Percentiles rank a stretch among this genome's conserved stretches.
Conservation (phyloP, 169 alveolate species). For the Cryptosporidium ryanae region DNA sequence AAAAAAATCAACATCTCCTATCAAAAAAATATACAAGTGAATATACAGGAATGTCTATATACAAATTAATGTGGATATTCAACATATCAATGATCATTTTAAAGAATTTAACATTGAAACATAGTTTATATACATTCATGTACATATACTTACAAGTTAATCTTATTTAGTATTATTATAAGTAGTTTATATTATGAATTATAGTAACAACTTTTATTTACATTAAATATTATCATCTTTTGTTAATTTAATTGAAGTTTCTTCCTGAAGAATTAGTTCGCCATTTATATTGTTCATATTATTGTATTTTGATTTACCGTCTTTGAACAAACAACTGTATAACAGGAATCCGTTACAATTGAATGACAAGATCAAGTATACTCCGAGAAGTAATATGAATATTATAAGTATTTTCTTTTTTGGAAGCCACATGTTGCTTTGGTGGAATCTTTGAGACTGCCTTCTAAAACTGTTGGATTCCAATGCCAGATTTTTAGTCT, state of each 20-base stretch:
- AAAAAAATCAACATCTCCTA: conserved; percentile 25
- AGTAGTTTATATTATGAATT: too few relatives aligned
- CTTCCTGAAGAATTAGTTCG: too few relatives aligned
- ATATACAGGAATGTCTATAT: neutral
- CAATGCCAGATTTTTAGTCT: conserved; percentile 13
- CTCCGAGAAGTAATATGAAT: neutral
- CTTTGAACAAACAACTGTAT: conserved; percentile 8
- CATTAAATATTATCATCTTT: too few relatives aligned
- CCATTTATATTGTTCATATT: too few relatives aligned
- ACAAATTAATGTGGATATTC: neutral
- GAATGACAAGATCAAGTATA: conserved; percentile 8
- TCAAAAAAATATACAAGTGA: conserved; percentile 24
- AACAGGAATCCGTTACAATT: conserved; percentile 8
- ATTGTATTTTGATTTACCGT: neutral
- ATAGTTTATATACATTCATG: too few relatives aligned
- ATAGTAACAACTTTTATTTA: too few relatives aligned
- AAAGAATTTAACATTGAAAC: neutral
- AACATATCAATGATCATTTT: neutral
- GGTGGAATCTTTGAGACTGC: conserved; percentile 46
- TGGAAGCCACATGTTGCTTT: conserved; percentile 6
- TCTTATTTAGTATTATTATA: too few relatives aligned
- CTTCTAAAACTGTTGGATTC: conserved; percentile 46
- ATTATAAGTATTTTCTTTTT: neutral
- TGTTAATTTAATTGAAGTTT: too few relatives aligned
- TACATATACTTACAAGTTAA: too few relatives aligned